Base-by-base conservation (phyloP, 2,329 filamentous ascomycete species). In the Cadophora malorum region DNA sequence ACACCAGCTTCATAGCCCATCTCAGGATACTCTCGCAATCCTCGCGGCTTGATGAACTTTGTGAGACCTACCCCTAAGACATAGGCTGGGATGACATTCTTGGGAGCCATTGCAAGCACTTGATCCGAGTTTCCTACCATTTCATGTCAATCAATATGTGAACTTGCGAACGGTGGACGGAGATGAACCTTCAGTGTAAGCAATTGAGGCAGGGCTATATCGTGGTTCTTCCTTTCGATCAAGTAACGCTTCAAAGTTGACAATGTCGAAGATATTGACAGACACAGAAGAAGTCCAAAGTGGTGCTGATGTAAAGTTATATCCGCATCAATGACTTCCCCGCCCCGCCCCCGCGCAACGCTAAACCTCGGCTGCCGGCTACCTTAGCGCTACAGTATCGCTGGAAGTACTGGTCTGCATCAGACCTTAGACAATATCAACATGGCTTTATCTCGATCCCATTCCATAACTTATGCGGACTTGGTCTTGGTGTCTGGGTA, bases 11-110 rank as follows among this genome's bases (percentile, higher is more conserved):
- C 94, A 80, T 94, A 97, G 66, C 94, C 94, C 28, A 97, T 89
- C 79, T 97, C 94, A 6, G 93, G 93, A 82, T 97, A 97, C 82
- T 97, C 94, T 72, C 97, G 92, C 79, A 95, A 95, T 78, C 93
- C 93, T 66, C 94, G 89, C 49, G 94, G 94, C 84, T 97, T 97
- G 87, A 97, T 95, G 87, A 98, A 98, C 82, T 97, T 97, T 82
- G 95, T 98, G 92, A 98, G 95, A 83, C 95, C 95, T 75, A 98
- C 96, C 83, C 95, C 95, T 69, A 98, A 89, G 78, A 98, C 92
- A 85, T 98, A 98, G 84, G 53, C 53, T 6, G 53, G 31, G 16
- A 56, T 35, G n/a, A 35, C 28, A 21, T 35, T 56, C 28, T 56
- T 56, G 4, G 28, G 31, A 56, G 31, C 31, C 53, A 56, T 56